Evolutionary conservation across 805 yeast species (phyloP), one percentile per base, ranked within the genome.

Genomic region (Candida dajiaensis): DNA sequence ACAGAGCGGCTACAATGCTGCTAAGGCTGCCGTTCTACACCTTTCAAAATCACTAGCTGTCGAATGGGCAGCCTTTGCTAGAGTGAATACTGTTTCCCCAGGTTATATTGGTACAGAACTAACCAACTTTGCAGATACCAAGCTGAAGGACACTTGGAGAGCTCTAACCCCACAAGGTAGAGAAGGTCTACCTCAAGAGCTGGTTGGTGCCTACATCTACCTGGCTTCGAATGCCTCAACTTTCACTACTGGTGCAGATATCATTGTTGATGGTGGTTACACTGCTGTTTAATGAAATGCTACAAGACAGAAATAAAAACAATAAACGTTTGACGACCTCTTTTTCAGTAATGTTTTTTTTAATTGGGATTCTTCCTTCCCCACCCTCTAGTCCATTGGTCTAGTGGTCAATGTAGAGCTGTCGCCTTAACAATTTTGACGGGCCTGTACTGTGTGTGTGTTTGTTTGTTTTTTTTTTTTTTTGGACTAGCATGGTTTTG

Each of bases 1-100:
- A 59, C 97, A 89, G 68, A 85, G 95, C 21, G 82, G 86, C 25
- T 88, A 88, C 72, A 89, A 89, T 59, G 88, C 89, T 13, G 87
- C 90, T 51, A 88, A 88, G 71, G 95, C 96, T 37, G 96, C 81
- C 12, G 81, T 86, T 23, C 62, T 82, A 53, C 95, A 89, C 61
- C 73, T 88, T 56, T 78, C 84, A 31, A 82, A 73, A 63, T 85
- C 94, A 1, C 70, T 88, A 53, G 92, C 96, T 15, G 80, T 88
- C 38, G 96, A 89, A 69, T 89, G 94, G 92, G 79, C 89, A 11
- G 78, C 80, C 1, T 85, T 84, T 59, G 95, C 92, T 16, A 77
- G 95, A 57, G 94, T 84, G 45, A 87, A 87, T 70, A 72, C 87
- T n/a, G 78, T 87, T 28, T 81, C 89, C 15, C 96, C 96, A 19